A percentile compares a stretch with the other conserved stretches of the same genome.
These are phyloP conservation scores for Leccinum aurantiacum DNA, from an alignment of 768 basidiomycete species.

Conservation along the genomic window DNA sequence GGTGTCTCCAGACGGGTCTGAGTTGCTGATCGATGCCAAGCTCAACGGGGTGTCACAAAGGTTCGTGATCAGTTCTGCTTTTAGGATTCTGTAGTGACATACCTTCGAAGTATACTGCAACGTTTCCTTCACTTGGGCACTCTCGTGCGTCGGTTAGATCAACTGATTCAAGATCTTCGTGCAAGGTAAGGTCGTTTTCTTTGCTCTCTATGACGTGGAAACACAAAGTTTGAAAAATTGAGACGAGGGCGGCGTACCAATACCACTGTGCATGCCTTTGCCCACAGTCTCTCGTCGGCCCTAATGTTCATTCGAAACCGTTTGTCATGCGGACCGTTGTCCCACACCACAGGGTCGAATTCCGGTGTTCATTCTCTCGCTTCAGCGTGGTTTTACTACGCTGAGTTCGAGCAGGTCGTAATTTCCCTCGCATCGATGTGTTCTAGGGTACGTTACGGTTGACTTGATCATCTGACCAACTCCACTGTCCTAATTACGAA, in stretches of 20 bases:
- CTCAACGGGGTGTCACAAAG: constrained; percentile 57
- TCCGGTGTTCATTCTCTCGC: constrained; percentile 32
- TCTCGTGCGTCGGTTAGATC: constrained; percentile 64
- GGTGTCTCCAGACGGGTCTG: constrained; percentile 32
- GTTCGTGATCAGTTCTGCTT: constrained; percentile 34
- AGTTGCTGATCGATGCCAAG: constrained; percentile 54
- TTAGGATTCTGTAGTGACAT: background rate
- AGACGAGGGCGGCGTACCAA: constrained; percentile 46
- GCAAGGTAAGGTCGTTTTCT: constrained; percentile 41
- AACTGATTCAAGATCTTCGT: constrained; percentile 46
- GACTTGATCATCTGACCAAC: background rate
- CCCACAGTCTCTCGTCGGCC: constrained; percentile 59
- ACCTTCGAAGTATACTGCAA: constrained; percentile 46
- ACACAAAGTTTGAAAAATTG: constrained; percentile 7
- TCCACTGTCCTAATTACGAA: constrained; percentile 9
- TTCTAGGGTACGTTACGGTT: constrained; percentile 47
- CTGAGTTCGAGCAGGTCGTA: constrained; percentile 47
- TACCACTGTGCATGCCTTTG: constrained; percentile 63
- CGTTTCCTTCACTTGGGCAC: constrained; percentile 72
- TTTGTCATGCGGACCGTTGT: constrained; percentile 43
- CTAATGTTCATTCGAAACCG: constrained; percentile 50
- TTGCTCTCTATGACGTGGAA: background rate
- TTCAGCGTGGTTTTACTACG: constrained; percentile 52
- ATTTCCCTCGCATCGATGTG: constrained; percentile 57
- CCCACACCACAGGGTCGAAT: constrained; percentile 19